Percentiles rank a stretch among this genome's conserved stretches.
phyloP scores from a whole-genome alignment of 2,329 filamentous ascomycete genomes.

The Penicillium corylophilum region DNA sequence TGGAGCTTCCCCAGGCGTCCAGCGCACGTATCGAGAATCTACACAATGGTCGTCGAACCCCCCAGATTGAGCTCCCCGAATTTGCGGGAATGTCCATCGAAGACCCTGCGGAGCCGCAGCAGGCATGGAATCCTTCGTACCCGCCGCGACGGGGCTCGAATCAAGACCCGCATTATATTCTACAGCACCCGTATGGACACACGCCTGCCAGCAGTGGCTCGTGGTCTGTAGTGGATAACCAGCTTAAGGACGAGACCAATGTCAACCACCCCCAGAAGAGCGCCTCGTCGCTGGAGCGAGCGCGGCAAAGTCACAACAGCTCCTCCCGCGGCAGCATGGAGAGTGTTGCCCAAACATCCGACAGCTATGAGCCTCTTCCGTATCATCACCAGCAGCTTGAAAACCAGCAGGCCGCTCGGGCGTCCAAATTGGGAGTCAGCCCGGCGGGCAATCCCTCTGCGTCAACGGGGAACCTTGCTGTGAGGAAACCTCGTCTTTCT shows the following conservation, averaged over 20 bases:
- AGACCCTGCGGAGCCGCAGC: slow-evolving; percentile 16
- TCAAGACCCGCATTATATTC: slow-evolving; percentile 13
- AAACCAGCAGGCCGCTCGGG: slow-evolving; percentile 28
- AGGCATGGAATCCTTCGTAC: slow-evolving; percentile 19
- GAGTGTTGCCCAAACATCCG: slow-evolving; percentile 32
- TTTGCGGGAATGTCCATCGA: slow-evolving; percentile 30
- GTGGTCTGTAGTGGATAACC: slow-evolving; percentile 35
- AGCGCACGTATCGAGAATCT: slow-evolving; percentile 29
- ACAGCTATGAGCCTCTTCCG: slow-evolving; percentile 49
- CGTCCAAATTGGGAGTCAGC: slow-evolving; percentile 31
- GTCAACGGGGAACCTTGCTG: slow-evolving; percentile 62
- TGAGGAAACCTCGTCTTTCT: slow-evolving; percentile 51
- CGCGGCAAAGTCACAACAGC: slow-evolving; percentile 25
- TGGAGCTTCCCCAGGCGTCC: slow-evolving; percentile 27
- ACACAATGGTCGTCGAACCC: slow-evolving; percentile 21
- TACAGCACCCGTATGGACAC: slow-evolving; percentile 26
- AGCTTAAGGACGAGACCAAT: slow-evolving; percentile 23
- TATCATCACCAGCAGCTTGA: slow-evolving; percentile 53
- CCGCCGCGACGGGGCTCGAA: slow-evolving; percentile 29
- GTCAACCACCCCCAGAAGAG: slow-evolving; percentile 18
- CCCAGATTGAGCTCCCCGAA: slow-evolving; percentile 24
- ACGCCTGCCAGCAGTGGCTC: slow-evolving; percentile 36
- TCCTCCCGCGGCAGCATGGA: slow-evolving; percentile 40
- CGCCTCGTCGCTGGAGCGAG: slow-evolving; percentile 27
- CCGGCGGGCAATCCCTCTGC: slow-evolving; percentile 50